Evolutionary conservation across 805 yeast genomes (phyloP).

Genomic region (Helenozyma baotianmanensis): DNA sequence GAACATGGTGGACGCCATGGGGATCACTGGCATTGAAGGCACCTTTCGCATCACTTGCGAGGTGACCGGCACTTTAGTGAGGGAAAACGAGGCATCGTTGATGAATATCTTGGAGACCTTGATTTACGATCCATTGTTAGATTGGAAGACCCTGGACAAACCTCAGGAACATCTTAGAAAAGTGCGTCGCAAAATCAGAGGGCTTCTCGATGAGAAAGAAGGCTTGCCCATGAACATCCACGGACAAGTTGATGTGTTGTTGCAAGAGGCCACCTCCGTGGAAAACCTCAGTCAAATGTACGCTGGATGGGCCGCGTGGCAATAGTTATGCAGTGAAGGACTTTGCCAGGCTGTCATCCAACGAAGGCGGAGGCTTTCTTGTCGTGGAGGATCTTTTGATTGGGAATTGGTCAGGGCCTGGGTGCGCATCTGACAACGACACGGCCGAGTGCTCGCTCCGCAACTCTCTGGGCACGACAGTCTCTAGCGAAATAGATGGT

Average conservation of each 20-base stretch:
- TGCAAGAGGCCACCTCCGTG: slow-evolving; percentile 71
- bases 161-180: slow-evolving; percentile 69
- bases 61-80: slow-evolving; percentile 66
- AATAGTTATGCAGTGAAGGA: too few relatives aligned
- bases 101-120: slow-evolving; percentile 92
- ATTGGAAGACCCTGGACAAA: slow-evolving; percentile 52
- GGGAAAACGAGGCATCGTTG: slow-evolving; percentile 76
- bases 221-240: slow-evolving; percentile 84
- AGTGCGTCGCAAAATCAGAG: slow-evolving; percentile 76
- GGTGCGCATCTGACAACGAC: too few relatives aligned
- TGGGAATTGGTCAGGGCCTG: too few relatives aligned
- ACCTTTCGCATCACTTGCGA: slow-evolving; percentile 82
- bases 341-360: too few relatives aligned
- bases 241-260: slow-evolving; percentile 88
- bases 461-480: too few relatives aligned
- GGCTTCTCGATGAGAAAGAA: slow-evolving; percentile 70
- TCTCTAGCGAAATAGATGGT: too few relatives aligned
- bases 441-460: too few relatives aligned
- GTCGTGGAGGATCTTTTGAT: too few relatives aligned
- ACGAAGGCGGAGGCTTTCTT: too few relatives aligned
- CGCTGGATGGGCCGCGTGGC: slow-evolving; percentile 74
- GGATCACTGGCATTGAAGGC: slow-evolving; percentile 87
- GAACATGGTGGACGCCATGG: slow-evolving; percentile 85
- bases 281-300: slow-evolving; percentile 81
- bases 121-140: slow-evolving; percentile 86